These are phyloP conservation scores for Fusarium hainanense DNA, from an alignment of 2,329 filamentous ascomycete species.

Conservation along the genomic window DNA sequence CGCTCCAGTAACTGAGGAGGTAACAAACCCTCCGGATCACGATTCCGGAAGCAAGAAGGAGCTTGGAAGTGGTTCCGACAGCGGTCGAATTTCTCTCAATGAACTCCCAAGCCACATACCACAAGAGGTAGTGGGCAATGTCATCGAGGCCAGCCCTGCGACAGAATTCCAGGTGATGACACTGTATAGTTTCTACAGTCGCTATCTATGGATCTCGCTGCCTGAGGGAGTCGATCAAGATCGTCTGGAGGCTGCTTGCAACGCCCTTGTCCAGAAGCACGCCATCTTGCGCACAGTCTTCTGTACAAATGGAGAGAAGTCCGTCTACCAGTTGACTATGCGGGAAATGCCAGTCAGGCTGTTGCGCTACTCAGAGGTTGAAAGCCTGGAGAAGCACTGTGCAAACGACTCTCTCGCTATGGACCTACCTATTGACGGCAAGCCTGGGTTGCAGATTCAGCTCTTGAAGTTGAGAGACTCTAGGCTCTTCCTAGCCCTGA, in stretches of 20 bases:
- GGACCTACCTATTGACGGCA: background rate
- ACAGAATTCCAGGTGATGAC: constrained; percentile 9
- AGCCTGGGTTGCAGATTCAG: background rate
- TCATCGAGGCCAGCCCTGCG: background rate
- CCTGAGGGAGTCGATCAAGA: background rate
- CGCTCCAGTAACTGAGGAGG: rapidly evolving
- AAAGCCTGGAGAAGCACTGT: background rate
- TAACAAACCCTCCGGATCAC: rapidly evolving
- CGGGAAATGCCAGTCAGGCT: background rate
- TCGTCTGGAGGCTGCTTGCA: background rate
- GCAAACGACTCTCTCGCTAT: background rate
- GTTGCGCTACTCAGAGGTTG: background rate
- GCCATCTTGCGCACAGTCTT: constrained; percentile 5
- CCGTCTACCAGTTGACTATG: background rate
- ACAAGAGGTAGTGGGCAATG: background rate
- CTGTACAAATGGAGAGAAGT: background rate
- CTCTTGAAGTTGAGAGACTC: background rate
- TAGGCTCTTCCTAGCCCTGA: background rate
- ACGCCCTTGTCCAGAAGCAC: constrained; percentile 1
- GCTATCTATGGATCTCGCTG: background rate
- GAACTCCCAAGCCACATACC: background rate
- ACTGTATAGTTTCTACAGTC: constrained; percentile 1
- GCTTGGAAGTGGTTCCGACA: rapidly evolving
- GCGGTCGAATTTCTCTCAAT: background rate
- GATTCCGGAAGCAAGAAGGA: too few relatives aligned